Base-by-base conservation (phyloP, 495 filamentous ascomycete genomes). In the Penicillium canescens region DNA sequence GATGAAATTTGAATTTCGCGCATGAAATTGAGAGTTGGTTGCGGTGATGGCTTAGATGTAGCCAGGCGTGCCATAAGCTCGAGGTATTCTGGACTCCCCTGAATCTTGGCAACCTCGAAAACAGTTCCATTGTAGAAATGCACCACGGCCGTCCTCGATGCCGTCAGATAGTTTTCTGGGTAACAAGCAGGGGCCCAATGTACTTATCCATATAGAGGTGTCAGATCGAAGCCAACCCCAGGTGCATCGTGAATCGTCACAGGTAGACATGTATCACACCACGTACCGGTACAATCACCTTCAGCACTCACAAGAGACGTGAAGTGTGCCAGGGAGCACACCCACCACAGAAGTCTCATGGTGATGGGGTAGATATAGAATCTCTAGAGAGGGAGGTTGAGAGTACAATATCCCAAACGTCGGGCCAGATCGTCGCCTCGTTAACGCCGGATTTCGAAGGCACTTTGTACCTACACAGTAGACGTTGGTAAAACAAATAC, bases 51-150 rank as follows among this genome's bases (percentile, higher is more conserved):
- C 43, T 51, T 41, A 23, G 42, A 18, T 37, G n/a, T 31, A 23
- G 42, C 18, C 26, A 59, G 56, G 21, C 52, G 57, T 31, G n/a
- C 50, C 52, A 60, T 55, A 37, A 55, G 52, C 23, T 60, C 47
- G 12, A 55, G 57, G 33, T 60, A 60, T 50, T 55, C 52, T 6
- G 52, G 20, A 38, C 50, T 43, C 44, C 51, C 56, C 31, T 37
- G 47, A 14, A 60, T 40, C 20, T 55, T 44, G 39, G 48, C 43
- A 28, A 55, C 36, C 42, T 60, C 57, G 12, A 55, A 43, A 28
- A 60, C 47, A 36, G 47, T 60, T 37, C 57, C 51, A 34, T 55
- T 60, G 18, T 55, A 47, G 33, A 52, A 55, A 31, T 60, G 52
- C 42, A 52, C 57, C 4, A 28, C 42, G 28, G 52, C 47, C 34